These are phyloP conservation scores for Pyropia yezoensis DNA, from an alignment of 23 red algal species.

Conservation along the genomic window DNA sequence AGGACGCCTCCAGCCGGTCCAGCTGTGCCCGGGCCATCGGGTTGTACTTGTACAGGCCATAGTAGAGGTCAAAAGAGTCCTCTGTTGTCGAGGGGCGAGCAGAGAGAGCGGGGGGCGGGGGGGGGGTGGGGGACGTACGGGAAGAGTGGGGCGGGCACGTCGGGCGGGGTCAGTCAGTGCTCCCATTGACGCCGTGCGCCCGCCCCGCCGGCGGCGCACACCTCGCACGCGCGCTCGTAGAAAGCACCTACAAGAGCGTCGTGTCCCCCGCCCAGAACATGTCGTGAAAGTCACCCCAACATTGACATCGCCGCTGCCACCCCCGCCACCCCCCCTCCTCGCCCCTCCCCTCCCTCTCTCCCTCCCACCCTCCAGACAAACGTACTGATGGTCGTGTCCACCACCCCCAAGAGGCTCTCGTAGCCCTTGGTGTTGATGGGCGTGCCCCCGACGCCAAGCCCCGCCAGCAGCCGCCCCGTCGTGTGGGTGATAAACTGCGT, in stretches of 20 bases:
- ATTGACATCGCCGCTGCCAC: no score
- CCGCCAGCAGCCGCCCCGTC: conserved; percentile 72
- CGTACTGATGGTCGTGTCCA: conserved; percentile 82
- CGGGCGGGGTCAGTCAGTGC: neutral
- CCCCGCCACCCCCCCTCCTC: no score
- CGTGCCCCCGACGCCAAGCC: conserved; percentile 59
- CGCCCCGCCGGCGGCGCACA: neutral
- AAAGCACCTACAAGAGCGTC: no score
- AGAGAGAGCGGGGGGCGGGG: neutral
- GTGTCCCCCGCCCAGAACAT: no score
- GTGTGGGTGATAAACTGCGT: conserved; percentile 94
- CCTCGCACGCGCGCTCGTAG: no score
- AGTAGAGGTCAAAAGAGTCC: conserved; percentile 90
- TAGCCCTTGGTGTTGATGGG: conserved; percentile 97
- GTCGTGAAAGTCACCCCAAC: no score
- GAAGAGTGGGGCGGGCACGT: no score
- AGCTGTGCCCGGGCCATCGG: conserved; percentile 64
- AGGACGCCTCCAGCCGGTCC: conserved; percentile 59
- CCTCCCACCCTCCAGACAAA: neutral
- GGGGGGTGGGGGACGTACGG: no score
- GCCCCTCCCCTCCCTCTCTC: no score
- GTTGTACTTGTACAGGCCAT: conserved; percentile 92
- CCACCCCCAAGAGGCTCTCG: conserved; percentile 75
- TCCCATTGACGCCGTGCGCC: neutral
- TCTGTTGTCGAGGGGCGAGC: conserved; percentile 7